These are phyloP conservation scores for Amauroascus niger DNA, from an alignment of 2,329 filamentous ascomycete species.

Conservation along the genomic window DNA sequence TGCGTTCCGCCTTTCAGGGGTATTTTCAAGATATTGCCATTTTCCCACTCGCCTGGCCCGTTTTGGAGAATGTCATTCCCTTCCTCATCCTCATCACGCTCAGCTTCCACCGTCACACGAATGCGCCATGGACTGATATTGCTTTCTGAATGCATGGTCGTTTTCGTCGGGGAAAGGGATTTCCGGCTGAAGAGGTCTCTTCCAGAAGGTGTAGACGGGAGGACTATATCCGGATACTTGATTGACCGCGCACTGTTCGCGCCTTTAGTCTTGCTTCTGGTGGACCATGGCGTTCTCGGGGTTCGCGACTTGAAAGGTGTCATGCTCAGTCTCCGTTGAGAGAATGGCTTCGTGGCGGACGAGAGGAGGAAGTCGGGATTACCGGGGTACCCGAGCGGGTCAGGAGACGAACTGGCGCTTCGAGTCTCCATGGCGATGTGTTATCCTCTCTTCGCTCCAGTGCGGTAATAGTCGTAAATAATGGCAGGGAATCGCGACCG, in stretches of 20 bases:
- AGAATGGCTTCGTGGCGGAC: slow-evolving; percentile 33
- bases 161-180: slow-evolving; percentile 31
- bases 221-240: slow-evolving; percentile 34
- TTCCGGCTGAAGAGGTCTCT: slow-evolving; percentile 18
- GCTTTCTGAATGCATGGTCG: slow-evolving; percentile 25
- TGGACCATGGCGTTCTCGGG: slow-evolving; percentile 17
- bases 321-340: slow-evolving; percentile 32
- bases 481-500: neutral
- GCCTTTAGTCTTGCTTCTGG: slow-evolving; percentile 18
- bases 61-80: slow-evolving; percentile 27
- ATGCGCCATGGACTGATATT: slow-evolving; percentile 42
- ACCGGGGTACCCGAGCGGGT: slow-evolving; percentile 35
- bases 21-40: slow-evolving; percentile 33
- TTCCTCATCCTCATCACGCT: slow-evolving; percentile 37
- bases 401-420: slow-evolving; percentile 35
- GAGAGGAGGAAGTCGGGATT: slow-evolving; percentile 37
- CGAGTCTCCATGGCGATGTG: slow-evolving; percentile 25
- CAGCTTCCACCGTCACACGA: slow-evolving; percentile 40
- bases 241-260: slow-evolving; percentile 34
- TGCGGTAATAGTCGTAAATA: neutral
- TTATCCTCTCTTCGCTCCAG: neutral
- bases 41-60: neutral
- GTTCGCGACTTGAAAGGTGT: slow-evolving; percentile 31
- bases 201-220: slow-evolving; percentile 31
- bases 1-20: slow-evolving; percentile 34